A percentile compares a stretch with the other conserved stretches of the same genome.
phyloP scores from a whole-genome alignment of 352 stramenopile species.

The Phytophthora pinifolia region DNA sequence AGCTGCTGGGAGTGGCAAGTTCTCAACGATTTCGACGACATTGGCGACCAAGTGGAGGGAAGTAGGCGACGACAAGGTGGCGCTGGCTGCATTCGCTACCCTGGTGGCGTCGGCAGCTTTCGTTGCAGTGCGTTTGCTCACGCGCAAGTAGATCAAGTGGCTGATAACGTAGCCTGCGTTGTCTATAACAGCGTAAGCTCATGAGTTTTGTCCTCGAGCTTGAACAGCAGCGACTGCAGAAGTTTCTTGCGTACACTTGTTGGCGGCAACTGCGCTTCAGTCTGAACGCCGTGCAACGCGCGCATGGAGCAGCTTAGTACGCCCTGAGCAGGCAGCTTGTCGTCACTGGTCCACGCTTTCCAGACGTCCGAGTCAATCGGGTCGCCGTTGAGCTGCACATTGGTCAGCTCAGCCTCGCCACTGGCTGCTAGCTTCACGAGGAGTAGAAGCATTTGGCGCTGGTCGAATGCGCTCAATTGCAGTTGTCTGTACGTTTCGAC shows the following conservation, averaged over 20 bases:
- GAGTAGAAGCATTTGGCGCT: slow-evolving; percentile 56
- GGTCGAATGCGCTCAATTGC: slow-evolving; percentile 48
- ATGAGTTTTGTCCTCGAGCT: slow-evolving; percentile 51
- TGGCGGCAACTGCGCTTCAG: slow-evolving; percentile 49
- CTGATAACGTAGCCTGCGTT: background rate
- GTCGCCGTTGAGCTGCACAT: slow-evolving; percentile 48
- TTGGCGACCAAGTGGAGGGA: slow-evolving; percentile 28
- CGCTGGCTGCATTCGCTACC: slow-evolving; percentile 44
- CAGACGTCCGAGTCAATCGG: slow-evolving; percentile 47
- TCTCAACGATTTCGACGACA: slow-evolving; percentile 19
- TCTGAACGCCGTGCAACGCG: slow-evolving; percentile 36
- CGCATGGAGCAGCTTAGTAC: slow-evolving; percentile 52
- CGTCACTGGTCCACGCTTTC: slow-evolving; percentile 56
- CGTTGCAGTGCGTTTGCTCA: slow-evolving; percentile 48
- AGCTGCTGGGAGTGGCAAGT: slow-evolving; percentile 5
- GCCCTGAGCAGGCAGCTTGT: slow-evolving; percentile 49
- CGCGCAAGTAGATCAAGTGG: slow-evolving; percentile 26
- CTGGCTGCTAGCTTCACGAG: slow-evolving; percentile 49
- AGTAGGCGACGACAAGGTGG: slow-evolving; percentile 57
- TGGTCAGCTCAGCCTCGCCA: slow-evolving; percentile 50
- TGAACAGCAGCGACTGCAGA: slow-evolving; percentile 57
- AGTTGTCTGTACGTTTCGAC: slow-evolving; percentile 54
- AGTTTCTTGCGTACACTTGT: slow-evolving; percentile 61
- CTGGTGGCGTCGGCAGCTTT: slow-evolving; percentile 53
- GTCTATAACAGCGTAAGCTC: slow-evolving; percentile 27